Percentiles rank a stretch among this genome's conserved stretches.
Conservation (phyloP, 208 protist species). For the Porcisia deanei region DNA sequence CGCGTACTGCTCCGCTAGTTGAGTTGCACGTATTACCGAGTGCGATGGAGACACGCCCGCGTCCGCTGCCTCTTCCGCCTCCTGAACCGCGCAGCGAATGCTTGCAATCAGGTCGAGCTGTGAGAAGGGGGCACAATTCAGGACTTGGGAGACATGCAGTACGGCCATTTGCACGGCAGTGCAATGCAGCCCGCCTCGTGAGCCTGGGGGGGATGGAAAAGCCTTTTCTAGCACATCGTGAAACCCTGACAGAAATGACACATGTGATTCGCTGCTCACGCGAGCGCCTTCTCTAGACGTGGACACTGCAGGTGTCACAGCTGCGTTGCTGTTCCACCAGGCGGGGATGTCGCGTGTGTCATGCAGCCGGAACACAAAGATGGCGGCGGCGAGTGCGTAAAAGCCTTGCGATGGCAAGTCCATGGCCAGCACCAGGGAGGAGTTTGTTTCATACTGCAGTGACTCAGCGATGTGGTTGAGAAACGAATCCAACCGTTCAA, state of each 20-base stretch:
- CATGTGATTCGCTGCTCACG: conserved; percentile 2
- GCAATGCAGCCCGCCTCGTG: not conserved
- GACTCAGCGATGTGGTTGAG: conserved; percentile 5
- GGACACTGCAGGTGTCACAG: not conserved
- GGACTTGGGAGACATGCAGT: conserved; percentile 4
- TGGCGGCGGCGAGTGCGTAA: conserved; percentile 22
- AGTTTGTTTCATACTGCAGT: not conserved
- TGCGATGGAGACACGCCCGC: not conserved
- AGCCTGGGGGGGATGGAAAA: not conserved
- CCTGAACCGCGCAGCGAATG: conserved; percentile 7
- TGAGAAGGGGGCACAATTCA: not conserved
- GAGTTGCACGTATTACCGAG: conserved; percentile 23
- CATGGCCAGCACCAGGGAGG: conserved; percentile 20
- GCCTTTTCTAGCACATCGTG: conserved; percentile 12
- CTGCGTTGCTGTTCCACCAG: not conserved
- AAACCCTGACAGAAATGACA: conserved; percentile 14
- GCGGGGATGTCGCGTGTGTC: not conserved
- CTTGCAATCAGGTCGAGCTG: conserved; percentile 12
- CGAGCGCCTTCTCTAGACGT: no score
- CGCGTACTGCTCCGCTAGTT: conserved; percentile 56
- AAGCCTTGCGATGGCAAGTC: conserved; percentile 19
- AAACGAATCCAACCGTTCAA: conserved; percentile 13
- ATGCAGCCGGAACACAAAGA: conserved; percentile 24
- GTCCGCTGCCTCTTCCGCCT: conserved; percentile 6
- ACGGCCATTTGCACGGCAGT: conserved; percentile 1